Base-by-base conservation (phyloP, 2,329 filamentous ascomycete genomes). In the Pseudogymnoascus sp. region DNA sequence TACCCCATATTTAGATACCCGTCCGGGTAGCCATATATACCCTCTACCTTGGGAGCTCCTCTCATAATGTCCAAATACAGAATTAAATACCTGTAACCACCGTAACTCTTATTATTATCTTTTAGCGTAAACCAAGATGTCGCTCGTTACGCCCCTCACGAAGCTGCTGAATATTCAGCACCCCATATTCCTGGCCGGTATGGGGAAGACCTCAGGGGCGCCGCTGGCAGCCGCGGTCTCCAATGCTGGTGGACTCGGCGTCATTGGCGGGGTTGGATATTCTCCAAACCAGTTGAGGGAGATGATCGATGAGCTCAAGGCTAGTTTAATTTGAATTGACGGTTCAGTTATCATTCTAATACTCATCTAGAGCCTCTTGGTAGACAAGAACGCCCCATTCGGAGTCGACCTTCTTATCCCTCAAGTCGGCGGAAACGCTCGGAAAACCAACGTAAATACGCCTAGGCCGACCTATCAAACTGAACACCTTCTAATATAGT, bases 161-260 rank as follows among this genome's bases (percentile, higher is more conserved):
- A 93, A 97, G 84, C 89, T 97, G 67, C 89, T 99, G 79, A 90
- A 91, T 82, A 97, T 99, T 85, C 90, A 96, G 76, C 95, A 99
- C 80, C 95, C 95, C 64, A 82, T 99, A 74, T 82, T 99, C 73
- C 88, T 99, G 65, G 95, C 95, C 70, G 95, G 95, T 76, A 99
- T 99, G 95, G 97, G 97, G 83, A 95, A 97, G 67, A 95, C 95
- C 63, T 95, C 95, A 64, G 95, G 95, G 59, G 95, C 95, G 62
- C 96, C 92, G 83, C 87, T 99, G 73, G 95, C 95, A 61, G 95
- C 95, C 33, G 95, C 95, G 45, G 95, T 99, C 71, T 96, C 93
- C 69, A 97, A 99, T 78, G 95, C 95, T 62, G 95, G 95, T 69
- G 95, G 95, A 73, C 83, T 99, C 65, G 95, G 95, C 79, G 95